phyloP scores from a whole-genome alignment of 2,329 filamentous ascomycete genomes.

The Fonsecaea erecta region DNA sequence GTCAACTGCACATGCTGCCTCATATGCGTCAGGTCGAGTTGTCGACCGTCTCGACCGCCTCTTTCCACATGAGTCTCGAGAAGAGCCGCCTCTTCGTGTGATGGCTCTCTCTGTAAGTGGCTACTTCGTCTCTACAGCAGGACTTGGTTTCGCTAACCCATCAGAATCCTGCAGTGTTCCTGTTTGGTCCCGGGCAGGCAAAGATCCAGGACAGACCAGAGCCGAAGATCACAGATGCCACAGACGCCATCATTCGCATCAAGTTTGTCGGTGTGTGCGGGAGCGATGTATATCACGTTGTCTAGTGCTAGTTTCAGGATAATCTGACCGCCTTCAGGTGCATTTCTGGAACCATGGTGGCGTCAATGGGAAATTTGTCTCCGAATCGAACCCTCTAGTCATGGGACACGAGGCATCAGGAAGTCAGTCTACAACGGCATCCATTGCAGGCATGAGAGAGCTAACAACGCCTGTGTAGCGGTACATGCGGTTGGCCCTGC shows the following conservation, averaged over 20 bases:
- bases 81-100: background rate
- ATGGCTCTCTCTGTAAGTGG: slow-evolving; percentile 19
- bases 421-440: background rate
- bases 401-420: slow-evolving; percentile 44
- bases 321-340: slow-evolving; percentile 38
- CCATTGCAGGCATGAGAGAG: background rate
- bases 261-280: slow-evolving; percentile 53
- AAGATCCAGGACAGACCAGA: slow-evolving; percentile 47
- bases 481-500: slow-evolving; percentile 39
- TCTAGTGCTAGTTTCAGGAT: background rate
- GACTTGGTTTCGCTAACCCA: background rate
- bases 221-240: slow-evolving; percentile 43
- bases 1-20: background rate
- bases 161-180: slow-evolving; percentile 50
- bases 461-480: slow-evolving; percentile 4
- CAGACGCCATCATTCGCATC: slow-evolving; percentile 51
- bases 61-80: background rate
- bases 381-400: slow-evolving; percentile 37
- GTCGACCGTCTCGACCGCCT: background rate
- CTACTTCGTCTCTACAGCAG: background rate
- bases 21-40: background rate
- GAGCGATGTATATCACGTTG: slow-evolving; percentile 41
- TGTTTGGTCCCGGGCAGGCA: slow-evolving; percentile 47
- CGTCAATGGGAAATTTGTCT: slow-evolving; percentile 41
- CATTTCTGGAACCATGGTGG: slow-evolving; percentile 49